Percentiles rank a stretch among this genome's conserved stretches.
Evolutionary conservation across 208 protist species (phyloP).

Genomic region (Acanthamoeba culbertsoni): DNA sequence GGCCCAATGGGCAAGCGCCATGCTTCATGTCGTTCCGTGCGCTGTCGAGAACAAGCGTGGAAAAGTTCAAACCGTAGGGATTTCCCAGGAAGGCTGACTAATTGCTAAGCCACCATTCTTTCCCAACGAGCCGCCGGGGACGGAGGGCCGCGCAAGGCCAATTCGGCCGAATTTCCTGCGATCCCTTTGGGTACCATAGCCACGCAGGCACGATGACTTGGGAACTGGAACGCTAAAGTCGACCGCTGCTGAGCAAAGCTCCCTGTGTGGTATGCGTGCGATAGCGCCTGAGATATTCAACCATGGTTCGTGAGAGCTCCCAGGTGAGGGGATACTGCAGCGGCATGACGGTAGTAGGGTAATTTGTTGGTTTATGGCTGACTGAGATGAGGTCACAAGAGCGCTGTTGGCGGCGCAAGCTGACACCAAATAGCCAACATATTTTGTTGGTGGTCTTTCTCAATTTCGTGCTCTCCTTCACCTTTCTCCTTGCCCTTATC

Average conservation of each 20-base stretch:
- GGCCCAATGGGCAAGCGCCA: neutral
- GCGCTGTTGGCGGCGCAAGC: neutral
- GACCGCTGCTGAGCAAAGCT: no score
- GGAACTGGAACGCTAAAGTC: neutral
- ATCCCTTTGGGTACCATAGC: neutral
- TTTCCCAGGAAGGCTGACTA: neutral
- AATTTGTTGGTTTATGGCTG: neutral
- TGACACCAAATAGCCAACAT: neutral
- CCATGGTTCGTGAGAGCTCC: no score
- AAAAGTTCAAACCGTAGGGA: neutral
- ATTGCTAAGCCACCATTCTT: neutral
- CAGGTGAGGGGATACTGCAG: neutral
- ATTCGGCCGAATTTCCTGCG: neutral
- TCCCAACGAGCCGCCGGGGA: neutral
- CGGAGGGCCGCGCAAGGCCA: neutral
- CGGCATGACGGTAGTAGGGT: neutral
- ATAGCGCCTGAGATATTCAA: neutral
- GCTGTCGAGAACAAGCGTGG: neutral
- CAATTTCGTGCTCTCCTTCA: neutral
- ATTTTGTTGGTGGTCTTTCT: neutral
- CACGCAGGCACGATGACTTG: neutral
- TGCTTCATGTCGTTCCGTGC: neutral
- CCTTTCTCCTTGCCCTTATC: neutral
- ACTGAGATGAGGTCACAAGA: no score
- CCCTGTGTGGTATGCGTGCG: neutral